Evolutionary conservation across 2,329 filamentous ascomycete species (phyloP), one percentile per base, ranked within the genome.

Genomic region (Colletotrichum lupini): DNA sequence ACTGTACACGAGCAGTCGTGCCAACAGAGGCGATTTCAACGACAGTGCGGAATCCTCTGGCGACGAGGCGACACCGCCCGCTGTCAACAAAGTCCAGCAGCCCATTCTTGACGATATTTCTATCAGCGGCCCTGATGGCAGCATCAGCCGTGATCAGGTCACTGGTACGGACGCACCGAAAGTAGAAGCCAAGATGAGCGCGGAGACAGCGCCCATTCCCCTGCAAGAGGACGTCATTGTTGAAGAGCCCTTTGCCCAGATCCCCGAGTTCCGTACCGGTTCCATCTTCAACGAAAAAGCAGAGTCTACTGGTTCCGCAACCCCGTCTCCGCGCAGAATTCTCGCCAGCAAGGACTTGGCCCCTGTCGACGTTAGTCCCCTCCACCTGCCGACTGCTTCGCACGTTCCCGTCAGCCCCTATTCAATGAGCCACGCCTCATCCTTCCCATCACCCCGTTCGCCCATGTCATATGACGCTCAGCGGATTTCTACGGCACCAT

Each of bases 401-500:
- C 77, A 86, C 69, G 82, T 85, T 35, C 87, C 90, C n/a, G 80
- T 89, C 75, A 91, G 92, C 81, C 92, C 93, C 9, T 91, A 92
- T 66, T 89, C 93, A 53, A 89, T 90, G 73, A 88, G 89, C 63
- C 87, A 90, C 75, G 85, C 91, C 62, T 90, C 93, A 0, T 93
- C 93, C 0, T 88, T 92, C 78, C 88, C 93, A 1, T 95, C 93
- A 5, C 93, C 93, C 0, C 89, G 92, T 66, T 89, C 92, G 73
- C 86, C 91, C 71, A 85, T 93, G 81, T 92, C 90, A 4, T 91
- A 94, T 68, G 93, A 95, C 75, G 90, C 90, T 1, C 92, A 93
- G 66, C 89, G 92, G 24, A 89, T 95, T 32, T 94, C 93, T 6
- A 95, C 93, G 1, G 92, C 93, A 2, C 91, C 92, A 6, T 95